Conservation (phyloP, 1,284 basidiomycete genomes). For the Ganoderma boninense region DNA sequence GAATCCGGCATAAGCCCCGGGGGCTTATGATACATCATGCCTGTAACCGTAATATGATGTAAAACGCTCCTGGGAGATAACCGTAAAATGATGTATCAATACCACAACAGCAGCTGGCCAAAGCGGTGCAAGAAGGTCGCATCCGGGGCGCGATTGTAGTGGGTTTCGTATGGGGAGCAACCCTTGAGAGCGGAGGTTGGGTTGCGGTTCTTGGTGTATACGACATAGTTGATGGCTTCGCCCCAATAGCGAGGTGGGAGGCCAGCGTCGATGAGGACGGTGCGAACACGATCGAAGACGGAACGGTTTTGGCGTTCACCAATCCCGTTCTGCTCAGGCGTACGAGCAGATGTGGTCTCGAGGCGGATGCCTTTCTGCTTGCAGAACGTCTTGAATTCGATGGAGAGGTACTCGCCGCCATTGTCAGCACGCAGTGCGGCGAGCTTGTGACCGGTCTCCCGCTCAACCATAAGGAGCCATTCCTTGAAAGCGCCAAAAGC, state of each 20-base stretch:
- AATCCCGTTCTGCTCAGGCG: constrained; percentile 38
- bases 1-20: too few relatives aligned
- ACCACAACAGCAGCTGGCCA: too few relatives aligned
- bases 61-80: too few relatives aligned
- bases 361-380: constrained; percentile 9
- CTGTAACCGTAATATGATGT: too few relatives aligned
- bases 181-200: constrained; percentile 40
- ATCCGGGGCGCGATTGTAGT: constrained; percentile 38
- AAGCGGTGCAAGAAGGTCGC: constrained; percentile 25
- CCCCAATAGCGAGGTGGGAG: constrained; percentile 48
- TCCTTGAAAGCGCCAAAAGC: constrained; percentile 15
- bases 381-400: constrained; percentile 24
- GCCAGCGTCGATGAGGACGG: constrained; percentile 34
- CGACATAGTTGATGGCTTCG: constrained; percentile 45
- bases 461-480: constrained; percentile 15
- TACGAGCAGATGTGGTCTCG: constrained; percentile 17
- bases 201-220: constrained; percentile 44
- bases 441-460: constrained; percentile 17
- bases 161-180: constrained; percentile 42
- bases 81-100: too few relatives aligned
- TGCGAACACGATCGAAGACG: constrained; percentile 30
- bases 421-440: constrained; percentile 27
- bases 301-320: constrained; percentile 48
- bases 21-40: too few relatives aligned
- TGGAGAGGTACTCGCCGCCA: constrained; percentile 23